phyloP scores from a whole-genome alignment of 106 monocot genomes.

The Dendrobium chrysotoxum region DNA sequence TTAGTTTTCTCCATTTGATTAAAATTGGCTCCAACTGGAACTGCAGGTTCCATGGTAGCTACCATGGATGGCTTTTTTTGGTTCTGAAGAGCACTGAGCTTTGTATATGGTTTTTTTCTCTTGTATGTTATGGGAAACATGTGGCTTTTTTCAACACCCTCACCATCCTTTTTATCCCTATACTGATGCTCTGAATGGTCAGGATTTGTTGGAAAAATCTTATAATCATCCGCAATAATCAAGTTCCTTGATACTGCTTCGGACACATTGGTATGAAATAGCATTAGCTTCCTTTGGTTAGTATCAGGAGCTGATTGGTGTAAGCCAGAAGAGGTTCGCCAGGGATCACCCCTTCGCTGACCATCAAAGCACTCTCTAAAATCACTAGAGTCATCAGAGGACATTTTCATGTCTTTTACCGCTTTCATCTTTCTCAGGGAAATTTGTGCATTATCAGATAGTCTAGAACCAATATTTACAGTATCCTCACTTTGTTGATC shows the following conservation, averaged over 20 bases:
- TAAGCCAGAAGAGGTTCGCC: neutral
- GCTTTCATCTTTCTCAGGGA: neutral
- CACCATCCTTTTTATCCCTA: neutral
- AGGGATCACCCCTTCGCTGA: neutral
- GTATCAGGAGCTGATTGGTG: neutral
- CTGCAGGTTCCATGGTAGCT: neutral
- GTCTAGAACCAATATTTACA: conserved; percentile 1
- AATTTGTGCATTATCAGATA: neutral
- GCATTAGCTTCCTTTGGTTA: neutral
- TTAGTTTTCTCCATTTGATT: conserved; percentile 22
- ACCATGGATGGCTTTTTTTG: conserved; percentile 4
- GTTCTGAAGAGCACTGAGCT: conserved; percentile 12
- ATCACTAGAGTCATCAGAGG: neutral
- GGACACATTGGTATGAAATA: neutral
- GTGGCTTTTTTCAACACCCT: conserved; percentile 10
- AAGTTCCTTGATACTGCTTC: neutral
- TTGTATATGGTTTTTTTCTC: conserved; percentile 32
- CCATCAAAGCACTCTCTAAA: neutral
- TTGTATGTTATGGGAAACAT: conserved; percentile 45
- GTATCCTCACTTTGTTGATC: conserved; percentile 1
- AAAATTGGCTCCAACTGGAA: conserved; percentile 5
- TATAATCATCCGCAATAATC: neutral
- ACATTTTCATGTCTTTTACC: neutral
- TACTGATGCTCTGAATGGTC: neutral
- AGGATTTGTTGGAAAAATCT: neutral